Evolutionary conservation across 768 basidiomycete species (phyloP), one percentile per base, ranked within the genome.

Genomic region (Tremella fuciformis): DNA sequence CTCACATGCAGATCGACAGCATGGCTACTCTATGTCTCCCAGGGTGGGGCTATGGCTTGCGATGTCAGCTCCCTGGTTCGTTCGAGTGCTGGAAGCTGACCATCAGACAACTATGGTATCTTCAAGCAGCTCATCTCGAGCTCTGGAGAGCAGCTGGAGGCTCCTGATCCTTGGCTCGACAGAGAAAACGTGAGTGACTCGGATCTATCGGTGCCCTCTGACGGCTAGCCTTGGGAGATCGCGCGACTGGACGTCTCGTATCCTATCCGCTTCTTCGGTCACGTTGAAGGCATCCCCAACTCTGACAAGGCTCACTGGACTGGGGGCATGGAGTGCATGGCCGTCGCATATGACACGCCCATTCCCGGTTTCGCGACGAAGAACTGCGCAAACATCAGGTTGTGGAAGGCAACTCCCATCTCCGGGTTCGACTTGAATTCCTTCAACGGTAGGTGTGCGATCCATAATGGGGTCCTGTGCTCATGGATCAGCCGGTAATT

Each of bases 321-420:
- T 18, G 94, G 93, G 8, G 94, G 94, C 0, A 89, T 93, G 78
- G 91, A 96, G 77, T 91, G 96, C 26, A 75, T 94, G 25, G 94
- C 94, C 0, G 83, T 92, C 44, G 94, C 93, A 0, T 93, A 94
- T 72, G 94, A 97, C 74, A 86, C 90, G 18, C 94, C 94, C 80
- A 88, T 98, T 65, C 55, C 55, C 4, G 26, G 56, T 49, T 46
- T 46, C 42, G 42, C 42, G 41, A 41, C 18, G 13, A 24, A 16
- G 39, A 91, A 86, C 62, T 91, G 89, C 51, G 93, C 94, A 80
- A 97, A 96, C 78, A 79, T 97, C 66, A 81, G 81, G 24, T 65
- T 81, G 3, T 82, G 80, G 80, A 70, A 55, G 13, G 72, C 76
- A 85, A 55, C 89, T 86, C 89, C 89, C 82, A 67, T 71, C 62